Conservation (phyloP, 2,329 filamentous ascomycete genomes). For the Microcyclospora tardicrescens region DNA sequence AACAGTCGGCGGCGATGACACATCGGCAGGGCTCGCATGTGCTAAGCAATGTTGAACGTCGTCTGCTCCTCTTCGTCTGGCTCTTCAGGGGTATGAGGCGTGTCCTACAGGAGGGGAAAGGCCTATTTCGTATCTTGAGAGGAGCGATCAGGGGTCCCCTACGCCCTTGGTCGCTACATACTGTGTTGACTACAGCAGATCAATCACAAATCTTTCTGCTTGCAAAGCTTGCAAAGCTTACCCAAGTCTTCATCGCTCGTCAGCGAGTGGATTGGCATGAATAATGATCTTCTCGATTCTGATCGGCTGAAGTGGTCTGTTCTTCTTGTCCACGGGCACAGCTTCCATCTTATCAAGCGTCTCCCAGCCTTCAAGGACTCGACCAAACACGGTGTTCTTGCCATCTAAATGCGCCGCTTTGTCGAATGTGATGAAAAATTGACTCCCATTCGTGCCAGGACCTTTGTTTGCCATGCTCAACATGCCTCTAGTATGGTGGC, state of each 20-base stretch:
- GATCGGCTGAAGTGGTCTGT: conserved; percentile 53
- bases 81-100: too few species aligned
- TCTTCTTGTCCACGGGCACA: conserved; percentile 65
- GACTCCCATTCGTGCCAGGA: conserved; percentile 81
- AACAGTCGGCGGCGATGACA: too few species aligned
- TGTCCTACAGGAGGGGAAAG: too few species aligned
- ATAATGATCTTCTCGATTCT: conserved; percentile 58
- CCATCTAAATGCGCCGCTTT: conserved; percentile 71
- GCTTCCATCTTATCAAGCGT: conserved; percentile 60
- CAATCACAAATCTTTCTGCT: too few species aligned
- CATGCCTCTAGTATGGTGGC: conserved; percentile 83
- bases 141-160: too few species aligned
- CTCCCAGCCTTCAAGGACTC: conserved; percentile 45
- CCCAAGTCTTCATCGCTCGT: conserved; percentile 18
- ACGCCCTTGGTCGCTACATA: too few species aligned
- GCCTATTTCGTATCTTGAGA: too few species aligned
- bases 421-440: conserved; percentile 72
- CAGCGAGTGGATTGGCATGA: conserved; percentile 66
- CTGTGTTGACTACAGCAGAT: too few species aligned
- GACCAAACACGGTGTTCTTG: conserved; percentile 73
- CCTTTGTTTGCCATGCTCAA: conserved; percentile 95
- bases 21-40: too few species aligned
- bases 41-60: too few species aligned
- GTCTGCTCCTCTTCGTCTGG: too few species aligned
- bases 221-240: too few species aligned